These are phyloP conservation scores for Pleoardoris graminearum DNA, from an alignment of 2,329 filamentous ascomycete species.

Conservation along the genomic window DNA sequence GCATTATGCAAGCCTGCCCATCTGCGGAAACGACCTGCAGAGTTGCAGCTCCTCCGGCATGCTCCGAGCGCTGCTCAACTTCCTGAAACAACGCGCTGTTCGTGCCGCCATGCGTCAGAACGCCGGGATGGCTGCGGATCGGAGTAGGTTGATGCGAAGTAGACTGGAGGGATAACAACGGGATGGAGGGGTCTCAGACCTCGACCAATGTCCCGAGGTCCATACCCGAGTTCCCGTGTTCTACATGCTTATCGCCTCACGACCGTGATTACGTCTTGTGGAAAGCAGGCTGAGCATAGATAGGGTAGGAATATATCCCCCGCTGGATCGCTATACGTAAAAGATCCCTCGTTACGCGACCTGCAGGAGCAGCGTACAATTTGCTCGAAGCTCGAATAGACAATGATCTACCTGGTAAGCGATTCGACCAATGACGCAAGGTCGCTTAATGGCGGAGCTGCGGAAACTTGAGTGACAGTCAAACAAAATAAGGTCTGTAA, in stretches of 20 bases:
- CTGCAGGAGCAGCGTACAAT: slow-evolving; percentile 2
- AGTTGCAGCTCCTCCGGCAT: slow-evolving; percentile 9
- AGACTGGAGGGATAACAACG: background rate
- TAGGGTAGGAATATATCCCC: too few species aligned
- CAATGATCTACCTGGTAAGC: slow-evolving; percentile 9
- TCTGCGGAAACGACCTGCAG: slow-evolving; percentile 1
- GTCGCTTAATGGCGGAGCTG: background rate
- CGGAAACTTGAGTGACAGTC: background rate
- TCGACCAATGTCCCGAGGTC: background rate
- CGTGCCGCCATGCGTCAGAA: background rate
- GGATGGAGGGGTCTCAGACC: background rate
- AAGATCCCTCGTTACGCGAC: too few species aligned
- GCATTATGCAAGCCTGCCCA: background rate
- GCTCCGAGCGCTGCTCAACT: slow-evolving; percentile 10
- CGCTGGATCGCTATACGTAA: too few species aligned
- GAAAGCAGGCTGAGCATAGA: too few species aligned
- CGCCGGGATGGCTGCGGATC: slow-evolving; percentile 1
- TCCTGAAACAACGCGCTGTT: slow-evolving; percentile 4
- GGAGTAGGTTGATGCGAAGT: too few species aligned
- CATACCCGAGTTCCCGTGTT: too few species aligned
- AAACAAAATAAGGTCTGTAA: background rate
- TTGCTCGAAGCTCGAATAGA: background rate
- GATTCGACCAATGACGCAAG: slow-evolving; percentile 2
- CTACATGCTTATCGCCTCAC: too few species aligned
- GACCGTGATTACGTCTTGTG: too few species aligned